A percentile compares a stretch with the other conserved stretches of the same genome.
These are phyloP conservation scores for Cercospora brassicicola DNA, from an alignment of 2,329 filamentous ascomycete species.

Conservation along the genomic window DNA sequence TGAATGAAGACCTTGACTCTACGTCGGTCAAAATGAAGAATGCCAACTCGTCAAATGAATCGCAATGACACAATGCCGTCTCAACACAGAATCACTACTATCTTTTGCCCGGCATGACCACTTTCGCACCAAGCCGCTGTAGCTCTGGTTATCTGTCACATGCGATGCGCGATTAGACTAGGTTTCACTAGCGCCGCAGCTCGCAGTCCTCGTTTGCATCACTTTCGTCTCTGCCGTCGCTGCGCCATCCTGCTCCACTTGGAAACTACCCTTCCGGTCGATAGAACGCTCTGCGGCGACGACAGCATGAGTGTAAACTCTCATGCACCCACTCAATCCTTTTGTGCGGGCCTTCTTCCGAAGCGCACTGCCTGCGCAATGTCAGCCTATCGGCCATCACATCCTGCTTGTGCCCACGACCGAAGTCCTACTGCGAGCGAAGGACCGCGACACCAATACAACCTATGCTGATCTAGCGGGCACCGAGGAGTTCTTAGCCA, in stretches of 20 bases:
- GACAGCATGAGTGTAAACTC: conserved; percentile 18
- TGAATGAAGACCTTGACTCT: conserved; percentile 14
- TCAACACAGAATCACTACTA: not conserved
- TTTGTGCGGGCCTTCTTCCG: conserved; percentile 98
- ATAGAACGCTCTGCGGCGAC: not conserved
- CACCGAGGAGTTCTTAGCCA: conserved; percentile 92
- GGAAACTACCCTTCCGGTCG: not conserved
- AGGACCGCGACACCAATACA: conserved; percentile 80
- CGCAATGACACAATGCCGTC: not conserved
- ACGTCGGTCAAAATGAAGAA: conserved; percentile 17
- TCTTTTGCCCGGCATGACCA: not conserved
- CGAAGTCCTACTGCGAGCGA: conserved; percentile 82
- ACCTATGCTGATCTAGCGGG: conserved; percentile 76
- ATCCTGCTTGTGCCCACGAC: conserved; percentile 91
- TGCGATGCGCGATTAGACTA: conserved; percentile 6
- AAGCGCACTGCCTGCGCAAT: conserved; percentile 88
- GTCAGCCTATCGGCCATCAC: conserved; percentile 85
- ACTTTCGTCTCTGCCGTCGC: not conserved
- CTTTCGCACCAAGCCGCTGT: not conserved
- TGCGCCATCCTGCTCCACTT: not conserved
- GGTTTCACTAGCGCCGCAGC: conserved; percentile 2
- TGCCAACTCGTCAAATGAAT: not conserved
- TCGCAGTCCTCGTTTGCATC: not conserved
- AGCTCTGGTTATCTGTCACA: conserved; percentile 5
- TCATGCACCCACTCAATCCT: conserved; percentile 76